Base-by-base conservation (phyloP, 2,329 filamentous ascomycete genomes). In the Phyllosticta paracitricarpa region DNA sequence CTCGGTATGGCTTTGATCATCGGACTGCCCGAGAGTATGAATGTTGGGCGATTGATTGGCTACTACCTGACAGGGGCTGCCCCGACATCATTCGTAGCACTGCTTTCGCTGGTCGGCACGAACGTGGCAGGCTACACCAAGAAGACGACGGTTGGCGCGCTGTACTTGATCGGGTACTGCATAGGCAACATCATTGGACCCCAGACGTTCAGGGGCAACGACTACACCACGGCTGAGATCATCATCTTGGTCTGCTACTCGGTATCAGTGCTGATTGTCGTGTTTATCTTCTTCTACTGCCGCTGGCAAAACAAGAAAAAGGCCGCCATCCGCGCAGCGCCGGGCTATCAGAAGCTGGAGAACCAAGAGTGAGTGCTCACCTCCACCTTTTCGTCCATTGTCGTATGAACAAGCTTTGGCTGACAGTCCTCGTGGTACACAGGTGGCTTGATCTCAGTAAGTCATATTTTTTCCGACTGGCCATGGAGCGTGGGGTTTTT, bases 251-350 rank as follows among this genome's bases (percentile, higher is more conserved):
- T 82, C 7, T 86, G 84, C 68, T 83, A 77, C 70, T 76, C 73
- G 2, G 70, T 83, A 0, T 81, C 79, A 55, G 65, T 86, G 9
- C 61, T 81, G 2, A 79, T 84, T 62, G 67, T 88, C 61, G 64
- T 78, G 0, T 87, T 87, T 66, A 85, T 89, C 60, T 85, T 83
- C 71, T 79, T 77, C 68, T 88, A 83, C 77, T 88, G 82, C 68
- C 73, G 75, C 10, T 70, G 71, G 22, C 78, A 86, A 73, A 89
- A 89, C 65, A 72, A 70, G 64, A 79, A 80, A 71, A 89, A 88
- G 74, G 82, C 77, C 0, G 67, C 68, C 7, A 67, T 82, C 17
- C 72, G 83, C 52, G 78, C 78, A 1, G 73, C 75, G 57, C 80
- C 83, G 0, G 81, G 76, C 1, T 89, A 89, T 69, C 75, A 77